Evolutionary conservation across 495 filamentous ascomycete genomes (phyloP).

Genomic region (Talaromyces stipitatus): DNA sequence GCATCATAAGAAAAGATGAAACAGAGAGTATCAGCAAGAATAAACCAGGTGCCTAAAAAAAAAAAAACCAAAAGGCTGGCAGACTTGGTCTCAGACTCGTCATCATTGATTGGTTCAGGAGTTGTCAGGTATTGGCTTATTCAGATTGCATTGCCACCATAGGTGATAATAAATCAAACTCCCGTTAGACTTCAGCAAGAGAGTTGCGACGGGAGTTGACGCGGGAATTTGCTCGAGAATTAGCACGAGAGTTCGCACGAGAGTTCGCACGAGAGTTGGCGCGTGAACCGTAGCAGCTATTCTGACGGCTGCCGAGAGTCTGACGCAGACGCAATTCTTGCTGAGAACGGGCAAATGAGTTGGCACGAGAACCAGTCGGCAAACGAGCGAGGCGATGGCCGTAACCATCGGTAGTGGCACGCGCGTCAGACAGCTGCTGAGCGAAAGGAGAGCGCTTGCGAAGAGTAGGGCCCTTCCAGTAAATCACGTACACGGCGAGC

Average conservation of each 20-base stretch:
- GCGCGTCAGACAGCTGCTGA: conserved; percentile 54
- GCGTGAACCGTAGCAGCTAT: conserved; percentile 23
- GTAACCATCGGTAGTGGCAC: conserved; percentile 30
- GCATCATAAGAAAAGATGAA: not conserved
- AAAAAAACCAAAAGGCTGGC: not conserved
- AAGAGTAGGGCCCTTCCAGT: conserved; percentile 64
- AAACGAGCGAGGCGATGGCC: conserved; percentile 34
- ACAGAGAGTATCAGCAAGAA: not conserved
- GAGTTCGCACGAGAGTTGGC: conserved; percentile 32
- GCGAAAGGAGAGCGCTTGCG: conserved; percentile 68
- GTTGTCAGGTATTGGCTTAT: too few relatives aligned
- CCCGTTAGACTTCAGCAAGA: not conserved
- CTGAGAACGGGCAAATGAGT: conserved; percentile 41
- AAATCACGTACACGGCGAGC: conserved; percentile 66
- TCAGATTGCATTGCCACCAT: not conserved
- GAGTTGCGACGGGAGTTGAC: conserved; percentile 30
- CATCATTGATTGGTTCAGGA: not conserved
- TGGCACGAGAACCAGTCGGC: conserved; percentile 30
- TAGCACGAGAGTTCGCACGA: conserved; percentile 27
- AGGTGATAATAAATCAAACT: not conserved
- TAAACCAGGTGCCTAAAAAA: not conserved
- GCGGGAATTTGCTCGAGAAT: conserved; percentile 31
- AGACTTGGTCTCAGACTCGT: not conserved
- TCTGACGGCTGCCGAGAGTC: conserved; percentile 32
- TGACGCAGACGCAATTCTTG: conserved; percentile 42